Percentiles rank a stretch among this genome's conserved stretches.
Conservation (phyloP, 2,329 filamentous ascomycete genomes). For the Corinectria fuckeliana region DNA sequence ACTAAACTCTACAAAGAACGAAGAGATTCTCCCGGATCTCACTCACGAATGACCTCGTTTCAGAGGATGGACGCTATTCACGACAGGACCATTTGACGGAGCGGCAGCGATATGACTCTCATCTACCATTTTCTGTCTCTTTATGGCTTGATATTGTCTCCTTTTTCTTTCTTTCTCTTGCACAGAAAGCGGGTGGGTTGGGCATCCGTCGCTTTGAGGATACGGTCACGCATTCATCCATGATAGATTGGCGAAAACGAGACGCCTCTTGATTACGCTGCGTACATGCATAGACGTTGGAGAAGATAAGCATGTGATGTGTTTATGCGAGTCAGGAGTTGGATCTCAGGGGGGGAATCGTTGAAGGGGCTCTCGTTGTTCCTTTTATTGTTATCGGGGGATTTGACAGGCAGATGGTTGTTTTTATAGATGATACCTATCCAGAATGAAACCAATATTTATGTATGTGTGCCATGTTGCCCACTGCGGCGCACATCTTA, state of each 20-base stretch:
- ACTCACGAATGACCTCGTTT: conserved; percentile 4
- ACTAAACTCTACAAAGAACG: conserved; percentile 36
- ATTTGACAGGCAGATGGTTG: conserved; percentile 9
- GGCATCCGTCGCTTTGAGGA: conserved; percentile 26
- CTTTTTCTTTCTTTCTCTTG: conserved; percentile 3
- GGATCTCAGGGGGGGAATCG: conserved; percentile 4
- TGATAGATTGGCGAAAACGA: conserved; percentile 33
- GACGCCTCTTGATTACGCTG: conserved; percentile 9
- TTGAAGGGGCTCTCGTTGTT: not conserved
- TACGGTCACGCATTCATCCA: conserved; percentile 21
- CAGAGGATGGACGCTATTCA: conserved; percentile 11
- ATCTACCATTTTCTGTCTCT: conserved; percentile 10
- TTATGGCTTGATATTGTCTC: conserved; percentile 8
- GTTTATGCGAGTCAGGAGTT: conserved; percentile 26
- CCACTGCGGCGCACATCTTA: not conserved
- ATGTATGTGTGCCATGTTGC: not conserved
- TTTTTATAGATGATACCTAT: conserved; percentile 31
- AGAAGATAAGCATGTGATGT: conserved; percentile 2
- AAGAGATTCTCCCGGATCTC: not conserved
- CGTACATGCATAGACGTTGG: conserved; percentile 33
- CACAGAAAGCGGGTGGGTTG: conserved; percentile 23
- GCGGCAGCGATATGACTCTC: conserved; percentile 19
- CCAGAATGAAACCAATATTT: conserved; percentile 24
- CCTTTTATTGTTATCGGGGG: not conserved
- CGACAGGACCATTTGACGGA: conserved; percentile 17